These are phyloP conservation scores for Botrytis porri DNA, from an alignment of 2,329 filamentous ascomycete species.

Conservation along the genomic window DNA sequence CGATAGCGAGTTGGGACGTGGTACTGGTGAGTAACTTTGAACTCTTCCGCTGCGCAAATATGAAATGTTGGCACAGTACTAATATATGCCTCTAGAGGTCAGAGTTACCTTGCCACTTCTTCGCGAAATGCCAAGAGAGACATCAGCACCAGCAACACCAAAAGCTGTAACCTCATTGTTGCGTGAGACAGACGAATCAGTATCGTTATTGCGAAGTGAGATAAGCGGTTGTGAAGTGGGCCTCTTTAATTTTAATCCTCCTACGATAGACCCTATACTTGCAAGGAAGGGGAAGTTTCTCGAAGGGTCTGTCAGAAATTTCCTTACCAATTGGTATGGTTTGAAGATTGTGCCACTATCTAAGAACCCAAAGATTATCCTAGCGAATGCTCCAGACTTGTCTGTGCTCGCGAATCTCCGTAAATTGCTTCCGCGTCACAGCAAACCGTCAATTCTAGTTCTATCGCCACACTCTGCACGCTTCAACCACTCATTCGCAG, in stretches of 20 bases:
- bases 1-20: slow-evolving; percentile 51
- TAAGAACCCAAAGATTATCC: slow-evolving; percentile 30
- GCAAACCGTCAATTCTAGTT: slow-evolving; percentile 30
- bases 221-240: slow-evolving; percentile 29
- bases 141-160: slow-evolving; percentile 23
- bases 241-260: slow-evolving; percentile 34
- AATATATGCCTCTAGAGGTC: slow-evolving; percentile 30
- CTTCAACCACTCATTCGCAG: slow-evolving; percentile 26
- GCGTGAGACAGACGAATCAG: slow-evolving; percentile 31
- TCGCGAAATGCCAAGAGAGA: slow-evolving; percentile 31
- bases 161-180: slow-evolving; percentile 27
- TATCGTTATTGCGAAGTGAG: slow-evolving; percentile 28
- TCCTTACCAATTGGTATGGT: slow-evolving; percentile 37
- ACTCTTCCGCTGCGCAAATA: background rate
- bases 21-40: slow-evolving; percentile 48
- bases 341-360: slow-evolving; percentile 33
- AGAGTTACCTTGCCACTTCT: slow-evolving; percentile 37
- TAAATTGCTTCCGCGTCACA: slow-evolving; percentile 16
- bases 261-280: slow-evolving; percentile 29
- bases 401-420: slow-evolving; percentile 26
- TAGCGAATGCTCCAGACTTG: slow-evolving; percentile 32
- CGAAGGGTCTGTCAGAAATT: slow-evolving; percentile 32
- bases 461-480: slow-evolving; percentile 35
- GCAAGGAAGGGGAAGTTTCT: slow-evolving; percentile 27
- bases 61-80: slow-evolving; percentile 15